These are phyloP conservation scores for Ceratocystis papillata DNA, from an alignment of 2,329 filamentous ascomycete species.

Conservation along the genomic window DNA sequence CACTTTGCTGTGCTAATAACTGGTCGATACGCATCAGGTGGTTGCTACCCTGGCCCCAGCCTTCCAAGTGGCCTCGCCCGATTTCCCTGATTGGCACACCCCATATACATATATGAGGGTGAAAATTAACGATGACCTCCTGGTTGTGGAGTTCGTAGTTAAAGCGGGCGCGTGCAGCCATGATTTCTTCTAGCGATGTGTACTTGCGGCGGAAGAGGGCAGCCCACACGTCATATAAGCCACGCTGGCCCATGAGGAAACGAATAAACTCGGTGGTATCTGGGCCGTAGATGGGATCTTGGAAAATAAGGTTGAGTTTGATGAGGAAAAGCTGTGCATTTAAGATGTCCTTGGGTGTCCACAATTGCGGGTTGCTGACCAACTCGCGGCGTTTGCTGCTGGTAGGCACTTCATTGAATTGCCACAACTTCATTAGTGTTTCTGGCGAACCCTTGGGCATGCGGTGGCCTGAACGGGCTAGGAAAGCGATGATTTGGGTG, in stretches of 20 bases:
- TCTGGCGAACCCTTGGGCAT: constrained; percentile 39
- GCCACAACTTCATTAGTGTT: constrained; percentile 58
- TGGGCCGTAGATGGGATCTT: constrained; percentile 48
- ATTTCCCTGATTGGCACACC: constrained; percentile 44
- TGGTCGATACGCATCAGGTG: constrained; percentile 42
- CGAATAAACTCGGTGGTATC: constrained; percentile 42
- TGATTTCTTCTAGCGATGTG: constrained; percentile 39
- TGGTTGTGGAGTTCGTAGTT: constrained; percentile 34
- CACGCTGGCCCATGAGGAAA: constrained; percentile 50
- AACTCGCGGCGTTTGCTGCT: constrained; percentile 44
- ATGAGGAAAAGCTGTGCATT: constrained; percentile 54
- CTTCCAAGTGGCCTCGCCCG: constrained; percentile 44
- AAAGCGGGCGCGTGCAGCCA: constrained; percentile 50
- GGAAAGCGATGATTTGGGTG: constrained; percentile 50
- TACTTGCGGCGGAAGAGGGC: constrained; percentile 49
- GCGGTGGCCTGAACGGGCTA: constrained; percentile 48
- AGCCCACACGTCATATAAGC: constrained; percentile 46
- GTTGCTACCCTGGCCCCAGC: constrained; percentile 40
- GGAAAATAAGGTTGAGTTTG: constrained; percentile 61
- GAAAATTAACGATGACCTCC: constrained; percentile 25
- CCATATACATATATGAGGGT: constrained; percentile 36
- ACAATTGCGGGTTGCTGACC: constrained; percentile 43
- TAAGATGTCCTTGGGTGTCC: constrained; percentile 51
- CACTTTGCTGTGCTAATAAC: constrained; percentile 46
- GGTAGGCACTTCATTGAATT: constrained; percentile 56